These are phyloP conservation scores for Begonia loranthoides DNA, from an alignment of 306 rosid genomes.

Conservation along the genomic window DNA sequence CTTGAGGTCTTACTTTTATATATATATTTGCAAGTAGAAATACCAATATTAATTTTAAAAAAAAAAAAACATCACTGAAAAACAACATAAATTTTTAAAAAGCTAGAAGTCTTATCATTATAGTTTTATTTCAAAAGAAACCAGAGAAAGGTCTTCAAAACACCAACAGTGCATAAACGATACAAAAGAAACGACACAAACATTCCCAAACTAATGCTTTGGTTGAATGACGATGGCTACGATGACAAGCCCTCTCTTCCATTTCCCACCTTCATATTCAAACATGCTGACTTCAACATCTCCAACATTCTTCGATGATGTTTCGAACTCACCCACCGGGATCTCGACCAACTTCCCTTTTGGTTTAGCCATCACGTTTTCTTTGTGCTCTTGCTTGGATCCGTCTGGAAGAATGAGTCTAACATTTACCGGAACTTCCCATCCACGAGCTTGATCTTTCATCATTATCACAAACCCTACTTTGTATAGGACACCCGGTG, in stretches of 20 bases:
- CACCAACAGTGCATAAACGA: no score
- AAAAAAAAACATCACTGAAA: no score
- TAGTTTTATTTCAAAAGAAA: no score
- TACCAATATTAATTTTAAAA: no score
- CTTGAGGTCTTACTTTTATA: no score
- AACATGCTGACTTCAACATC: constrained; percentile 38
- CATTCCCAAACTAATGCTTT: constrained; percentile 9
- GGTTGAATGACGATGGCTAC: constrained; percentile 47
- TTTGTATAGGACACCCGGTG: constrained; percentile 38
- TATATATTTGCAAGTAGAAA: no score
- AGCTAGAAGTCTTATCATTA: no score
- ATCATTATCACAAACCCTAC: constrained; percentile 41
- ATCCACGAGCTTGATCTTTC: constrained; percentile 31
- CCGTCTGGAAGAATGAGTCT: constrained; percentile 46
- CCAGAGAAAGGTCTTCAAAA: no score
- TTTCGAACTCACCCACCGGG: constrained; percentile 32
- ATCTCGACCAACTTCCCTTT: constrained; percentile 41
- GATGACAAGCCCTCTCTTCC: constrained; percentile 66
- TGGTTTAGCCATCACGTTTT: constrained; percentile 15
- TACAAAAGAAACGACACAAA: no score
- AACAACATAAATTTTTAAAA: no score
- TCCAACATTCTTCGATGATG: constrained; percentile 20
- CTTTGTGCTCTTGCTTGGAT: constrained; percentile 26
- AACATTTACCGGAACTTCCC: constrained; percentile 56
- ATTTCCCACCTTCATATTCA: constrained; percentile 36